Percentiles rank a stretch among this genome's conserved stretches.
phyloP scores from a whole-genome alignment of 208 protist species.

The Wallacemonas sp. region DNA sequence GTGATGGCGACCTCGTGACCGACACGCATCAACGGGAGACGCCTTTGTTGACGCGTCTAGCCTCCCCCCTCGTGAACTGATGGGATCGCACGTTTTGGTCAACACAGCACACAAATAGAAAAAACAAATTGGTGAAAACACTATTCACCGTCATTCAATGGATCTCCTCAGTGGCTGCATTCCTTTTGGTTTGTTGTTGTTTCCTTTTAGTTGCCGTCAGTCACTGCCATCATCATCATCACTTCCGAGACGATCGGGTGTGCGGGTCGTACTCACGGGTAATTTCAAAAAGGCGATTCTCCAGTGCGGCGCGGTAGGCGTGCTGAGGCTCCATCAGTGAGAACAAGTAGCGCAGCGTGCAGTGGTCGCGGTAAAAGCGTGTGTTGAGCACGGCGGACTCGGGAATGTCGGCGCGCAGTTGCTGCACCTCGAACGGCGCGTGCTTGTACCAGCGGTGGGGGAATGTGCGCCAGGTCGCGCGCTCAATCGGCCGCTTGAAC shows the following conservation, averaged over 20 bases:
- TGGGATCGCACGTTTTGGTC: no score
- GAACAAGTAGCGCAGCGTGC: slow-evolving; percentile 79
- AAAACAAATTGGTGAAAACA: no score
- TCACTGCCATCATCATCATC: not conserved
- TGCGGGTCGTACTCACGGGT: slow-evolving; percentile 62
- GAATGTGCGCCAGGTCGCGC: slow-evolving; percentile 77
- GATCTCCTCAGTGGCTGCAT: no score
- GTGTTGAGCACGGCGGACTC: slow-evolving; percentile 73
- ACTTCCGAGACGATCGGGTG: not conserved
- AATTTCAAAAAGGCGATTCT: slow-evolving; percentile 68
- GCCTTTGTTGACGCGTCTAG: no score
- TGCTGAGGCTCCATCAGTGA: slow-evolving; percentile 86
- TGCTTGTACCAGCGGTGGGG: slow-evolving; percentile 88
- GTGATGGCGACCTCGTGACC: no score
- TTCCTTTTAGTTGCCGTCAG: not conserved
- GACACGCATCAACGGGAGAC: no score
- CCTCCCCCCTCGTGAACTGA: no score
- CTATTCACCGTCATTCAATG: no score
- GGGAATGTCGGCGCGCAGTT: slow-evolving; percentile 86
- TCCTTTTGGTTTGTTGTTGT: no score
- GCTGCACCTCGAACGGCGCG: slow-evolving; percentile 88
- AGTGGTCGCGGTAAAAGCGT: slow-evolving; percentile 75
- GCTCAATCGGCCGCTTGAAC: slow-evolving; percentile 47
- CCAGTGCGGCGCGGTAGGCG: slow-evolving; percentile 59
- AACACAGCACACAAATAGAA: no score